Evolutionary conservation across 2,329 filamentous ascomycete genomes (phyloP).

Genomic region (Hymenoscyphus occultus): DNA sequence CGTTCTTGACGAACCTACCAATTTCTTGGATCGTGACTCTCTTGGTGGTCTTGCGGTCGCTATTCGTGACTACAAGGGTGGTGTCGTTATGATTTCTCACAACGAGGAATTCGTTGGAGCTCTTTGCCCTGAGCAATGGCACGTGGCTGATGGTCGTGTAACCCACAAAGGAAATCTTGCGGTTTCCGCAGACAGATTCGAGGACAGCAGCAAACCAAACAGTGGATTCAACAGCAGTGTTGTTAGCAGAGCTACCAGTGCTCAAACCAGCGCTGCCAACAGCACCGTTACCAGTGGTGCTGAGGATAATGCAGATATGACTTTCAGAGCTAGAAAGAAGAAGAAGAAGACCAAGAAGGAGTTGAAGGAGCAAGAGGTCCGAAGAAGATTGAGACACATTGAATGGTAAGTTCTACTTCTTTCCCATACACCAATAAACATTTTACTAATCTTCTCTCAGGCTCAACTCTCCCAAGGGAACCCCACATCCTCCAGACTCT

Average conservation of each 20-base stretch:
- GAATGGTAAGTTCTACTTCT: constrained; percentile 50
- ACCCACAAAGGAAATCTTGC: constrained; percentile 77
- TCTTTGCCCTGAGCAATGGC: constrained; percentile 94
- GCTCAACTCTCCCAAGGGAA: constrained; percentile 38
- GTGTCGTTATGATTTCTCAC: constrained; percentile 98
- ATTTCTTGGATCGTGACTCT: constrained; percentile 98
- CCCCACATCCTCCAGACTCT: constrained; percentile 34
- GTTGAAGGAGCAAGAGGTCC: constrained; percentile 86
- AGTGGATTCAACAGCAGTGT: constrained; percentile 58
- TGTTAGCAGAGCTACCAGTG: constrained; percentile 51
- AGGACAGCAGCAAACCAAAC: constrained; percentile 63
- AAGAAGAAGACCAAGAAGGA: constrained; percentile 99
- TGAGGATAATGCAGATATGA: constrained; percentile 78
- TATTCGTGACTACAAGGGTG: constrained; percentile 96
- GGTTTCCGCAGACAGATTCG: constrained; percentile 77
- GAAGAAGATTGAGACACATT: constrained; percentile 82
- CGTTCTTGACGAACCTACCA: constrained; percentile 97
- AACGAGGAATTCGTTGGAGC: constrained; percentile 99
- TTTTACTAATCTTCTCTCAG: constrained; percentile 18
- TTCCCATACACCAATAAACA: constrained; percentile 54
- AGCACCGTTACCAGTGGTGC: constrained; percentile 74
- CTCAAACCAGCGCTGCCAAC: constrained; percentile 54
- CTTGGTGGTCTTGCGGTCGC: constrained; percentile 95
- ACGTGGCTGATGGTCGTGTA: constrained; percentile 83
- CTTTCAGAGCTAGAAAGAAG: constrained; percentile 90